Conservation (phyloP, 2,329 filamentous ascomycete species). For the Nannizzia gypsea region DNA sequence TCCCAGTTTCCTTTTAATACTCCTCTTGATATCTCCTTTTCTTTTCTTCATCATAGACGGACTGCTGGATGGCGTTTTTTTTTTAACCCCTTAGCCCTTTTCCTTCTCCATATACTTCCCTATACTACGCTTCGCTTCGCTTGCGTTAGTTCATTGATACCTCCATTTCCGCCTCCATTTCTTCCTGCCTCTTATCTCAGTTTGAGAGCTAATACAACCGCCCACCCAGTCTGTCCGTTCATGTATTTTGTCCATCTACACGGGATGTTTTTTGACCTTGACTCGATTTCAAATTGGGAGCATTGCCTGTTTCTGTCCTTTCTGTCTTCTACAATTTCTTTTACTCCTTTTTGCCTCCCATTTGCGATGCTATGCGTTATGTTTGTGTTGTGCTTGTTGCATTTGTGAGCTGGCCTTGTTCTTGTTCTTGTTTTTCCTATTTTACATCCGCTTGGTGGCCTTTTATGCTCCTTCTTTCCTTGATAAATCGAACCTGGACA, state of each 20-base stretch:
- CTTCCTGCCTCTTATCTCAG: neutral
- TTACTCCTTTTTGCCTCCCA: neutral
- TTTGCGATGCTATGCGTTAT: neutral
- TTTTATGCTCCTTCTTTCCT: neutral
- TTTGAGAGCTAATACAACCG: neutral
- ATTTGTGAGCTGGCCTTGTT: neutral
- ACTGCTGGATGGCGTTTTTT: neutral
- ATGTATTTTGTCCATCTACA: neutral
- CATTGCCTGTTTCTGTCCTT: neutral
- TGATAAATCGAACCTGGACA: neutral
- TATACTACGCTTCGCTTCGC: neutral
- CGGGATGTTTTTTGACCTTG: neutral
- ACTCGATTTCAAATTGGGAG: neutral
- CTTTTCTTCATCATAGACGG: neutral
- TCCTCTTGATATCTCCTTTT: neutral
- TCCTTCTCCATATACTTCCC: neutral
- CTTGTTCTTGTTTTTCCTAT: neutral
- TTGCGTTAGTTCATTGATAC: neutral
- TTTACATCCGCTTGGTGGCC: neutral
- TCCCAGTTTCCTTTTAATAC: conserved; percentile 2
- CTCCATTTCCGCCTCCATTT: neutral
- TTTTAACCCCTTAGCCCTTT: neutral
- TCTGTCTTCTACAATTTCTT: neutral
- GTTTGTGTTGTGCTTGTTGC: conserved; percentile 1
- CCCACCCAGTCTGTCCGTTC: neutral